Evolutionary conservation across 192 early-diverging fungal genomes (phyloP).

Genomic region (Entrophospora sp.): DNA sequence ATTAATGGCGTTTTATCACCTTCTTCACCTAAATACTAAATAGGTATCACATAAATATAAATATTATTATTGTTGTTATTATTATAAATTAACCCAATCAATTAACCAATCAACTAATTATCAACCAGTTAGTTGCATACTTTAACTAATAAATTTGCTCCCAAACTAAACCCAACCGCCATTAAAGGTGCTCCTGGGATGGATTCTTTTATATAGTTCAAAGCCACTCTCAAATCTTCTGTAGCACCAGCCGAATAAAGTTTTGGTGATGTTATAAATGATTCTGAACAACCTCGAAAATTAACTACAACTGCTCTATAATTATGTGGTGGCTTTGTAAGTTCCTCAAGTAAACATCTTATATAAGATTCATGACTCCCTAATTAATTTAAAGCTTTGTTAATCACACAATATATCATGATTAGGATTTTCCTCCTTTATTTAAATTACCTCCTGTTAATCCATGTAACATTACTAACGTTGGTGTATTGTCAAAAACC

Average conservation of each 20-base stretch:
- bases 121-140: no score
- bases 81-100: no score
- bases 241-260: slow-evolving; percentile 79
- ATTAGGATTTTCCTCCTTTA: background rate
- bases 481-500: slow-evolving; percentile 56
- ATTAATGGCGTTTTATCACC: slow-evolving; percentile 67
- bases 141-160: slow-evolving; percentile 89
- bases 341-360: slow-evolving; percentile 52
- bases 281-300: slow-evolving; percentile 77
- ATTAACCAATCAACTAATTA: no score
- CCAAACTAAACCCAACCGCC: slow-evolving; percentile 82
- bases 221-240: slow-evolving; percentile 60
- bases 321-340: slow-evolving; percentile 47
- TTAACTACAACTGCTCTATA: slow-evolving; percentile 80
- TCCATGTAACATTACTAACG: slow-evolving; percentile 78
- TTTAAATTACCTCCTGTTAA: slow-evolving; percentile 64
- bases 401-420: no score
- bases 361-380: slow-evolving; percentile 80
- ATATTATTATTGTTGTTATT: background rate
- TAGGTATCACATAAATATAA: background rate
- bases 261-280: slow-evolving; percentile 63
- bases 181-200: slow-evolving; percentile 58
- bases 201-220: slow-evolving; percentile 43
- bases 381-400: no score
- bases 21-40: slow-evolving; percentile 68